These are phyloP conservation scores for Cryptosporidium sp. DNA, from an alignment of 169 alveolate genomes.

Conservation along the genomic window DNA sequence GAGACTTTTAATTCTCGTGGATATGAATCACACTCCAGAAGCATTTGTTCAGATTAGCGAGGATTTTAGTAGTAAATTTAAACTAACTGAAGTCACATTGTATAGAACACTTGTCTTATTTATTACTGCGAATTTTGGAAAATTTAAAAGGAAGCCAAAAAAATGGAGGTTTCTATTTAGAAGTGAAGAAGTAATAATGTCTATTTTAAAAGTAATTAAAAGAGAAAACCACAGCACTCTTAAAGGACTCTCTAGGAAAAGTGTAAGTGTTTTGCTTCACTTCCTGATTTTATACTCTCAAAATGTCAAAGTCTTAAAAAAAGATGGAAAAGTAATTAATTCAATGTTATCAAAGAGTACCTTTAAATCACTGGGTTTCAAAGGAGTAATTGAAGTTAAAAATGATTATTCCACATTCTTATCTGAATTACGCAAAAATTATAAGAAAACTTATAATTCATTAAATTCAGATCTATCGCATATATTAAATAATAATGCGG, in stretches of 20 bases:
- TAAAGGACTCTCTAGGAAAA: constrained; percentile 1
- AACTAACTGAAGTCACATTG: not conserved
- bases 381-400: not conserved
- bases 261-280: constrained; percentile 8
- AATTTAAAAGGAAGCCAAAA: not conserved
- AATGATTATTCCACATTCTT: not conserved
- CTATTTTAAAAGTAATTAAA: constrained; percentile 34
- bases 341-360: not conserved
- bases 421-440: not conserved
- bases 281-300: constrained; percentile 37
- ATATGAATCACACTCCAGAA: constrained; percentile 38
- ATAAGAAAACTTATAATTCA: not conserved
- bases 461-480: not conserved
- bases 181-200: not conserved
- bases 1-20: constrained; percentile 9
- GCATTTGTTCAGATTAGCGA: not conserved
- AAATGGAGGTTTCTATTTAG: constrained; percentile 33
- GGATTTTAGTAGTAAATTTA: not conserved
- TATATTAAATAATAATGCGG: not conserved
- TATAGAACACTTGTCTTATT: constrained; percentile 10
- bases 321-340: not conserved
- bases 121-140: not conserved
- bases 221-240: constrained; percentile 42
- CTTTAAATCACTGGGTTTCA: not conserved
- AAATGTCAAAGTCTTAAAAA: not conserved